Evolutionary conservation across 2,329 filamentous ascomycete genomes (phyloP).

Genomic region (Exophiala sp.): DNA sequence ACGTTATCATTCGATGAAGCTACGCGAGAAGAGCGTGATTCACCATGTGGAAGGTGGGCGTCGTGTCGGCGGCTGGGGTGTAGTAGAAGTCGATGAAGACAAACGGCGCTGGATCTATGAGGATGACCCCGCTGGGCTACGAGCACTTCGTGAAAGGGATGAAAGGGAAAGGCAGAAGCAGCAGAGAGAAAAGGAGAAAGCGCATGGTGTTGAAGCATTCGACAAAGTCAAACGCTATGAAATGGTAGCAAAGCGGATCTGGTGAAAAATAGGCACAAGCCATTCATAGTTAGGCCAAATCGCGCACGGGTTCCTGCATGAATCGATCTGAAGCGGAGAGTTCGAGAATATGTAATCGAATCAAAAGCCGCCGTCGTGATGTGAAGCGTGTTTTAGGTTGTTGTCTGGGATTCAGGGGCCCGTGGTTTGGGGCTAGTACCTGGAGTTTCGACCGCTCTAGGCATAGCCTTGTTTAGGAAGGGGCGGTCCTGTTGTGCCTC

Average conservation of each 20-base stretch:
- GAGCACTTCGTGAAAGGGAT: slow-evolving; percentile 60
- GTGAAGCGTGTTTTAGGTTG: slow-evolving; percentile 10
- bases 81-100: slow-evolving; percentile 85
- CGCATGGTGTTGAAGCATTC: slow-evolving; percentile 54
- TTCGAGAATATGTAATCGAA: not conserved
- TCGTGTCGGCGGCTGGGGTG: slow-evolving; percentile 75
- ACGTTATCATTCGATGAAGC: slow-evolving; percentile 77
- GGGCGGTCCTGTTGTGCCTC: not conserved
- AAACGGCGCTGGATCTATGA: slow-evolving; percentile 80
- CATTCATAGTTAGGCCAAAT: not conserved
- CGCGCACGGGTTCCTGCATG: slow-evolving; percentile 21
- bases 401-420: not conserved
- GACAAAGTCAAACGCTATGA: slow-evolving; percentile 75
- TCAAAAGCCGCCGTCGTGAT: not conserved
- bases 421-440: not conserved
- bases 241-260: slow-evolving; percentile 96
- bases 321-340: not conserved
- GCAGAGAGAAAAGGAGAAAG: slow-evolving; percentile 57
- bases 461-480: slow-evolving; percentile 2
- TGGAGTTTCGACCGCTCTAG: not conserved
- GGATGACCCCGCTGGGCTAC: slow-evolving; percentile 71
- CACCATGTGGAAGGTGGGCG: slow-evolving; percentile 71
- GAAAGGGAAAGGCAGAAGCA: slow-evolving; percentile 57
- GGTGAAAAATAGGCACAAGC: slow-evolving; percentile 52
- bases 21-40: slow-evolving; percentile 58